phyloP scores from a whole-genome alignment of 2,329 filamentous ascomycete genomes.

The Cordyceps farinosa region DNA sequence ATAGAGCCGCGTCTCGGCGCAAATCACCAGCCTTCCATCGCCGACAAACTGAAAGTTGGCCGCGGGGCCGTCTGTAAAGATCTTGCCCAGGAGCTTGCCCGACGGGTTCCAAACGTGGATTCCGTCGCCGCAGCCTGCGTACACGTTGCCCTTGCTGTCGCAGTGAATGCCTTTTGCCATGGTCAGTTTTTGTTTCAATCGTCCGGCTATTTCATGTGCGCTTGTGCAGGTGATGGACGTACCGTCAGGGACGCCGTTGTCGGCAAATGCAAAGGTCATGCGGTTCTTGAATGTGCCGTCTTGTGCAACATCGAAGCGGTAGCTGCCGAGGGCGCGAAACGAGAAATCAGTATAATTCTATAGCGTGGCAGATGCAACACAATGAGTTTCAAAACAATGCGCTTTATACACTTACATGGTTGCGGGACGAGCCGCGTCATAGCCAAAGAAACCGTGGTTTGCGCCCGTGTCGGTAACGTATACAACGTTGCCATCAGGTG shows the following conservation, averaged over 20 bases:
- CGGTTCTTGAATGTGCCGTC: constrained; percentile 47
- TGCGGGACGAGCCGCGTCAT: constrained; percentile 39
- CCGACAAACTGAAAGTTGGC: constrained; percentile 47
- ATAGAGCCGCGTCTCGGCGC: constrained; percentile 33
- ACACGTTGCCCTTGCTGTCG: constrained; percentile 54
- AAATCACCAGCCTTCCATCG: constrained; percentile 34
- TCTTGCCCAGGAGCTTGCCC: constrained; percentile 52
- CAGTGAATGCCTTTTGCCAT: constrained; percentile 48
- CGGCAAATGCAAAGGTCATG: constrained; percentile 54
- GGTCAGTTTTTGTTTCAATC: neutral
- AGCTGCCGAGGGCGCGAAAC: constrained; percentile 28
- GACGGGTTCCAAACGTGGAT: constrained; percentile 46
- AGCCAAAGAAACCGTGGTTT: constrained; percentile 41
- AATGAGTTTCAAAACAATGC: neutral
- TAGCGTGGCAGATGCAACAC: neutral
- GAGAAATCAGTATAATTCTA: neutral
- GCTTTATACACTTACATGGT: constrained; percentile 40
- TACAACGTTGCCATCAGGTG: constrained; percentile 46
- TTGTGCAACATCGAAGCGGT: constrained; percentile 42
- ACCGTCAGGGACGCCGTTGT: constrained; percentile 57
- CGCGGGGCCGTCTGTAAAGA: constrained; percentile 44
- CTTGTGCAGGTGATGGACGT: constrained; percentile 20
- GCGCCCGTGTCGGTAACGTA: constrained; percentile 58
- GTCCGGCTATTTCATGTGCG: neutral
- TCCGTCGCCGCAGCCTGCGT: constrained; percentile 46